Evolutionary conservation across 768 basidiomycete genomes (phyloP).

Genomic region (Rhizopogon salebrosus): DNA sequence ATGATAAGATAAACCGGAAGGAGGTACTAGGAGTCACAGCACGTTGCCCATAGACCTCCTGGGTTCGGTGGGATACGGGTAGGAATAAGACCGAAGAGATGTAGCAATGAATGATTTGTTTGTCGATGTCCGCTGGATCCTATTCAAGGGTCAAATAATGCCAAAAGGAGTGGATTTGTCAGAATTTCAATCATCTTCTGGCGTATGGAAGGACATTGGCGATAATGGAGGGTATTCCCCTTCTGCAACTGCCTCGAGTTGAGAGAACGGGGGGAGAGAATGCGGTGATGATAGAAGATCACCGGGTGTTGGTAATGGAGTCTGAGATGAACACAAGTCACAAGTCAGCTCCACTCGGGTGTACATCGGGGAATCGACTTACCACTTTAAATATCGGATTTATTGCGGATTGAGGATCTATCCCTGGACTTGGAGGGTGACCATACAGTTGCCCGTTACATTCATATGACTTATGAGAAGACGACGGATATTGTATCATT

Average conservation of each 20-base stretch:
- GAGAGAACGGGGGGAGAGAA: constrained; percentile 70
- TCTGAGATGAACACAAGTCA: constrained; percentile 27
- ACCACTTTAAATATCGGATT: constrained; percentile 92
- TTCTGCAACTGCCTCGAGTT: constrained; percentile 79
- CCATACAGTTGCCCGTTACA: constrained; percentile 45
- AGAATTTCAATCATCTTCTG: constrained; percentile 36
- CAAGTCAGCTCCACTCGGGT: constrained; percentile 5
- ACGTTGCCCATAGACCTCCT: constrained; percentile 4
- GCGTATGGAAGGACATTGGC: constrained; percentile 64
- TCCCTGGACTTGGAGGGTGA: constrained; percentile 56
- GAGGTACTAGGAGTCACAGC: constrained; percentile 12
- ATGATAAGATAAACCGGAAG: constrained; percentile 21
- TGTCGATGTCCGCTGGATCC: constrained; percentile 10
- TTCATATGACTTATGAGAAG: constrained; percentile 42
- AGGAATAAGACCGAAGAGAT: constrained; percentile 17
- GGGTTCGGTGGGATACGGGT: constrained; percentile 14
- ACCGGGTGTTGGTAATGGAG: constrained; percentile 43
- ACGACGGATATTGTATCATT: constrained; percentile 33
- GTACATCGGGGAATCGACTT: constrained; percentile 30
- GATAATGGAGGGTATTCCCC: constrained; percentile 70
- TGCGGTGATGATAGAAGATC: constrained; percentile 37
- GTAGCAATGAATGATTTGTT: constrained; percentile 22
- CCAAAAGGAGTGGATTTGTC: constrained; percentile 13
- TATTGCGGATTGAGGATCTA: constrained; percentile 62
- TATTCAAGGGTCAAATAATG: constrained; percentile 15